Percentiles rank a stretch among this genome's conserved stretches.
phyloP scores from a whole-genome alignment of 2,329 filamentous ascomycete species.

The Trichoderma sp. region DNA sequence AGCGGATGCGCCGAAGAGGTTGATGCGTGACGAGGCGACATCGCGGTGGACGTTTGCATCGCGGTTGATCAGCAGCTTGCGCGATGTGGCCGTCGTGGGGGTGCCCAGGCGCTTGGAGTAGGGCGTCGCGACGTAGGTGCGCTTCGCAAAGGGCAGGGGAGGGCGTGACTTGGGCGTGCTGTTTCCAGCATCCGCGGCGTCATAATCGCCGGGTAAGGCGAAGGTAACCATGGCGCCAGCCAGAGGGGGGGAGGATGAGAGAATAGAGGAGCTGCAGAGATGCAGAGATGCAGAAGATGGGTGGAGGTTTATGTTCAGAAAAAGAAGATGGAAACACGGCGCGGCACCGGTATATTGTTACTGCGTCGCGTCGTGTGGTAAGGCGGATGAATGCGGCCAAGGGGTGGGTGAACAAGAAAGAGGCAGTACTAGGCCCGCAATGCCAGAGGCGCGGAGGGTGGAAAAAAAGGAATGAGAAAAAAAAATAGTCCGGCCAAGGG shows the following conservation, averaged over 20 bases:
- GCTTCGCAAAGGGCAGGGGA: slow-evolving; percentile 49
- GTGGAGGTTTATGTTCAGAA: too few relatives aligned
- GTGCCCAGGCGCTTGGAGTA: slow-evolving; percentile 44
- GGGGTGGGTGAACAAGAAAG: slow-evolving; percentile 4
- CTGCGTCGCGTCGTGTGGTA: slow-evolving; percentile 21
- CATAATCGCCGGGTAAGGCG: slow-evolving; percentile 43
- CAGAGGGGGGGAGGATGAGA: background rate
- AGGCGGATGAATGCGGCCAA: slow-evolving; percentile 22
- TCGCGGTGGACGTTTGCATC: slow-evolving; percentile 44
- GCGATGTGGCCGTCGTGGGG: slow-evolving; percentile 44
- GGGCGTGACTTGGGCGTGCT: slow-evolving; percentile 46
- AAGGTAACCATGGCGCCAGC: slow-evolving; percentile 44
- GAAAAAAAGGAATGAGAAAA: background rate
- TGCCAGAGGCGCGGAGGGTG: background rate
- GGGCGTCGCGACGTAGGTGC: slow-evolving; percentile 46
- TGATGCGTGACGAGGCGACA: slow-evolving; percentile 45
- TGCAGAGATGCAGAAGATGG: background rate
- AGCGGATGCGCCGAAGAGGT: slow-evolving; percentile 48
- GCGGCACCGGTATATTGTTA: slow-evolving; percentile 14
- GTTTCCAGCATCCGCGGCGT: slow-evolving; percentile 38
- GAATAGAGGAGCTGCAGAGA: background rate
- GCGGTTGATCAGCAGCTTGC: slow-evolving; percentile 42
- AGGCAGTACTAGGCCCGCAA: slow-evolving; percentile 4
- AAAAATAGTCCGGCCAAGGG: slow-evolving; percentile 1
- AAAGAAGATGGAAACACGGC: slow-evolving; percentile 6